phyloP scores from a whole-genome alignment of 352 stramenopile genomes.

The Phytopythium chamaehyphon region DNA sequence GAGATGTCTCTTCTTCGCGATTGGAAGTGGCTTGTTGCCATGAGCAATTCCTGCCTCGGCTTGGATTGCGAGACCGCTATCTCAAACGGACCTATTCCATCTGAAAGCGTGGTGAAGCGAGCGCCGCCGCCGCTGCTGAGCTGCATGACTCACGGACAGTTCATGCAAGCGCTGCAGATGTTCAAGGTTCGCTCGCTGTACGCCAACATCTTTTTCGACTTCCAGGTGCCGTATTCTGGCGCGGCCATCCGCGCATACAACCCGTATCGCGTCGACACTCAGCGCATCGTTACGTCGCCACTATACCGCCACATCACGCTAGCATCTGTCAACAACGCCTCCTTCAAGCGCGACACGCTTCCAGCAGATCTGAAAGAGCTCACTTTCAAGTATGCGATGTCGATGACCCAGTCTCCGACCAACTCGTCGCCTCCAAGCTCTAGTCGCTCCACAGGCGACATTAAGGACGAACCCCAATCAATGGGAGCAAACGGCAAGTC shows the following conservation, averaged over 20 bases:
- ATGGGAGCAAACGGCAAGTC: constrained; percentile 13
- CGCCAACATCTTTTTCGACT: constrained; percentile 76
- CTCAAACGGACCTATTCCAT: background rate
- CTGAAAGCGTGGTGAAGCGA: background rate
- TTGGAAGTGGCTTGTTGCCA: constrained; percentile 60
- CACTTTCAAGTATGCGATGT: constrained; percentile 21
- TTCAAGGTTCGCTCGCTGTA: constrained; percentile 72
- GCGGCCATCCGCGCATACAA: constrained; percentile 76
- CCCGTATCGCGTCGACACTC: constrained; percentile 54
- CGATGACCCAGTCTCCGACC: constrained; percentile 15
- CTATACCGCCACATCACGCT: constrained; percentile 68
- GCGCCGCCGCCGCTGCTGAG: constrained; percentile 37
- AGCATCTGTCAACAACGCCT: constrained; percentile 47
- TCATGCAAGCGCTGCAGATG: constrained; percentile 66
- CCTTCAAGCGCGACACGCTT: constrained; percentile 57
- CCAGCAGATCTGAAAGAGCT: constrained; percentile 39
- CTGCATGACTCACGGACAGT: constrained; percentile 63
- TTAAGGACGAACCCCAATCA: constrained; percentile 7
- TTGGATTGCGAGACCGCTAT: constrained; percentile 23
- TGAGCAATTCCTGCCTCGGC: constrained; percentile 54
- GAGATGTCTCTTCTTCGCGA: constrained; percentile 43
- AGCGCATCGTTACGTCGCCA: constrained; percentile 43
- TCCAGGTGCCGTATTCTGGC: constrained; percentile 79
- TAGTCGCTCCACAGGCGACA: background rate
- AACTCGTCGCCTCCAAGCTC: constrained; percentile 5